Conservation (phyloP, 805 yeast genomes). For the Myxozyma nipponensis region DNA sequence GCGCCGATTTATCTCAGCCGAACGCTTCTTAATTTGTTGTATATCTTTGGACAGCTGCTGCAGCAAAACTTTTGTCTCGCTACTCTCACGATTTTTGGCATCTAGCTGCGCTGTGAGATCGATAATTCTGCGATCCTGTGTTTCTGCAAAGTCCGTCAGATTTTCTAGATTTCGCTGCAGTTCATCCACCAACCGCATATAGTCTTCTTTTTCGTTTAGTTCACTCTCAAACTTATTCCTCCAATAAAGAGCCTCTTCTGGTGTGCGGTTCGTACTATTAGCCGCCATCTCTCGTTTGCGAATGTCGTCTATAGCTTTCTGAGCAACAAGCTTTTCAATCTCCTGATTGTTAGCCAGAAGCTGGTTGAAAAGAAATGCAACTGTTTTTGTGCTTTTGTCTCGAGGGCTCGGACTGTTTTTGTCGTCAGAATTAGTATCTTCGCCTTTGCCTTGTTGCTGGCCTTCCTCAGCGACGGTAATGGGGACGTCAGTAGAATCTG, state of each 20-base stretch:
- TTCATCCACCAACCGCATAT: conserved; percentile 7
- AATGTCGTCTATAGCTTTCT: not conserved
- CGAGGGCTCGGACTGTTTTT: not conserved
- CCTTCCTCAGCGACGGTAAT: not conserved
- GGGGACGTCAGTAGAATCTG: too few relatives aligned
- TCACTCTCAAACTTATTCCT: conserved; percentile 7
- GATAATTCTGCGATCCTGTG: conserved; percentile 4
- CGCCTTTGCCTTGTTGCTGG: not conserved
- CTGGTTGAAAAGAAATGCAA: not conserved
- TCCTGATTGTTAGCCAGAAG: conserved; percentile 7
- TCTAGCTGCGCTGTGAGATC: conserved; percentile 8
- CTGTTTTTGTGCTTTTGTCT: not conserved
- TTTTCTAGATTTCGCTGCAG: conserved; percentile 10
- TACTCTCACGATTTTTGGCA: conserved; percentile 2
- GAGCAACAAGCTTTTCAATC: conserved; percentile 7
- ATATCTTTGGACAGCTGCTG: conserved; percentile 10
- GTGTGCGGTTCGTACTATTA: not conserved
- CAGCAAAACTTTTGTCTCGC: conserved; percentile 3
- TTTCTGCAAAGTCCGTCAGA: conserved; percentile 11
- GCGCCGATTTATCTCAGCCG: conserved; percentile 10
- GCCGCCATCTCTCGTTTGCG: not conserved
- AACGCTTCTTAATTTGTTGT: conserved; percentile 7
- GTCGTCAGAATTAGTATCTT: not conserved
- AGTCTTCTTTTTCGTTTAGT: conserved; percentile 6
- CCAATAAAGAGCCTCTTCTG: conserved; percentile 9